These are phyloP conservation scores for Bretziella fagacearum DNA, from an alignment of 2,329 filamentous ascomycete genomes.

Conservation along the genomic window DNA sequence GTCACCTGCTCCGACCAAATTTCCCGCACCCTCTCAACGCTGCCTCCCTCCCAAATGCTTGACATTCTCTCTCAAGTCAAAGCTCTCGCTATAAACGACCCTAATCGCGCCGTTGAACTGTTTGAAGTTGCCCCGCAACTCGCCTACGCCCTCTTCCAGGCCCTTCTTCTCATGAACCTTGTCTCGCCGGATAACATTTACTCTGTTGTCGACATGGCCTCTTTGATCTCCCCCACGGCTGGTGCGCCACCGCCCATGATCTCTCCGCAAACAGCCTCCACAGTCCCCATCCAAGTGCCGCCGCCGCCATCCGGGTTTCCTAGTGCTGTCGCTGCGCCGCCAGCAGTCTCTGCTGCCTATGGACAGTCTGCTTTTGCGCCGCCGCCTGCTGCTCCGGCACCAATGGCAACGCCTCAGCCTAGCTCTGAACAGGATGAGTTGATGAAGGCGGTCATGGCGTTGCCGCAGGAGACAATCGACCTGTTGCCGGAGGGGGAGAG, in stretches of 20 bases:
- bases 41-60: conserved; percentile 76
- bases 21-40: conserved; percentile 70
- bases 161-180: conserved; percentile 78
- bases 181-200: conserved; percentile 72
- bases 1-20: conserved; percentile 81
- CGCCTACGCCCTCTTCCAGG: conserved; percentile 87
- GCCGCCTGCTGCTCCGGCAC: conserved; percentile 24
- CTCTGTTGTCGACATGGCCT: conserved; percentile 53
- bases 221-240: conserved; percentile 21
- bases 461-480: conserved; percentile 68
- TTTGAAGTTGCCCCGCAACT: conserved; percentile 82
- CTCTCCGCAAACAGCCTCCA: not conserved
- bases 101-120: conserved; percentile 67
- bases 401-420: no score
- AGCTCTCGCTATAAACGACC: conserved; percentile 64
- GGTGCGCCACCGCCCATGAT: conserved; percentile 22
- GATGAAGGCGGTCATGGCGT: conserved; percentile 63
- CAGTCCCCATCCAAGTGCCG: not conserved
- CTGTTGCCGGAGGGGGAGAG: conserved; percentile 58
- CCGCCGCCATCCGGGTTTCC: not conserved
- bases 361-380: conserved; percentile 18
- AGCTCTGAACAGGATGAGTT: conserved; percentile 59
- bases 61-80: conserved; percentile 95
- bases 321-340: conserved; percentile 19
- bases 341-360: conserved; percentile 19